Evolutionary conservation across 2,329 filamentous ascomycete genomes (phyloP), one percentile per base, ranked within the genome.

Genomic region (Myriosclerotinia duriaeana): DNA sequence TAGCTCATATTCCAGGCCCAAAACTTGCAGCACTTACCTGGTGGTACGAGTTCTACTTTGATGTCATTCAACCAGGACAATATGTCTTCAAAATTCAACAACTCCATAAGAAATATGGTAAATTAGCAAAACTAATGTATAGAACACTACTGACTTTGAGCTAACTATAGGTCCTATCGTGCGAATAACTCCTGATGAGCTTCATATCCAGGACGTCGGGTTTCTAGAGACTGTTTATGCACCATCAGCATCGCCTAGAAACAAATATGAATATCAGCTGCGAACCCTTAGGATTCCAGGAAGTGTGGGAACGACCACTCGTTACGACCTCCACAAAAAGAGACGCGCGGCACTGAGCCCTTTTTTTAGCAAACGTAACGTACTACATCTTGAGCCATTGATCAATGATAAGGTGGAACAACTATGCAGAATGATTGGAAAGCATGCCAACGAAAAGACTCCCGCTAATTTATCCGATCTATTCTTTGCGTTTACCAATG

Each of bases 161-260:
- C 5, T 53, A 20, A 53, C 17, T 5, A 20, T 34, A 77, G 75
- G 76, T 5, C 77, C 75, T 5, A 76, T 78, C 30, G 72, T 78
- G 3, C 70, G 76, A 1, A 72, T 77, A 59, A 78, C 76, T 60
- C 64, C 66, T 5, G 38, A 66, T 15, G 67, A 71, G n/a, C 74
- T 76, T 5, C 74, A 75, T 53, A 72, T 76, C 53, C 61, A 73
- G 34, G 76, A 78, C 40, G 71, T 73, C 14, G 71, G 70, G 44
- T 80, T 80, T 71, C 77, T 78, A 65, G 74, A 79, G 38, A 77
- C 78, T 54, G 70, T 82, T 26, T 80, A 79, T 69, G 73, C 77
- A 9, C 30, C 30, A 8, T 61, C 46, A 11, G 26, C 30, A 2
- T 63, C 67, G 17, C 50, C 50, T 38, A 46, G 65, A 30, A 54